Base-by-base conservation (phyloP, 2,329 filamentous ascomycete genomes). In the Botrytis tulipae region DNA sequence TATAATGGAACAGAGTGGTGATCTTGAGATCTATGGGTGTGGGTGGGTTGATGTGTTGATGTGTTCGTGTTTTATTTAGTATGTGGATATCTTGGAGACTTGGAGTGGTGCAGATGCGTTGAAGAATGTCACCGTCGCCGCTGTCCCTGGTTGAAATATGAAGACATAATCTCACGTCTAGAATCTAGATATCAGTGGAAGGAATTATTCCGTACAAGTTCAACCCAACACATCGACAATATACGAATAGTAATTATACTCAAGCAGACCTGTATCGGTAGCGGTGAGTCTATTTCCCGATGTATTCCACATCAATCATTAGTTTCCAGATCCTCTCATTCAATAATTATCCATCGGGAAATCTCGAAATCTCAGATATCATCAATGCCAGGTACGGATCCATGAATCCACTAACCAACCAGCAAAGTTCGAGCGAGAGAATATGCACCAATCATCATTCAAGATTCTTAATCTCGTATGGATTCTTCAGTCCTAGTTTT, bases 331-430 rank as follows among this genome's bases (percentile, higher is more conserved):
- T 54, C 62, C 62, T 54, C 65, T 68, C 46, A 2, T 32, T 68
- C 65, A 57, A 32, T 42, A 37, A 67, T 40, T 32, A n/a, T 68
- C 25, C 48, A 68, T 68, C 65, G 65, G 65, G 46, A 68, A 68
- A 57, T 57, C 65, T 54, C 65, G 65, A 68, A 68, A 68, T 57
- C 32, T 68, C n/a, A 57, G 62, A 25, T 48, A 66, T 48, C 62
- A 46, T 68, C 48, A 42, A 68, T 57, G 48, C 48, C 65, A 67
- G 65, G 65, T 54, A 67, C 65, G 65, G 65, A 54, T 42, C 25
- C 18, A 42, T 68, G 25, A 29, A 57, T 42, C 48, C 65, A 68
- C 35, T 42, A 22, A 20, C 35, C 9, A 68, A 29, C 14, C 51
- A 54, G 16, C 65, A n/a, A 42, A 68, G 48, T 57, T 68, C 48